Conservation (phyloP, 352 stramenopile genomes). For the Pythium sukuiense region DNA sequence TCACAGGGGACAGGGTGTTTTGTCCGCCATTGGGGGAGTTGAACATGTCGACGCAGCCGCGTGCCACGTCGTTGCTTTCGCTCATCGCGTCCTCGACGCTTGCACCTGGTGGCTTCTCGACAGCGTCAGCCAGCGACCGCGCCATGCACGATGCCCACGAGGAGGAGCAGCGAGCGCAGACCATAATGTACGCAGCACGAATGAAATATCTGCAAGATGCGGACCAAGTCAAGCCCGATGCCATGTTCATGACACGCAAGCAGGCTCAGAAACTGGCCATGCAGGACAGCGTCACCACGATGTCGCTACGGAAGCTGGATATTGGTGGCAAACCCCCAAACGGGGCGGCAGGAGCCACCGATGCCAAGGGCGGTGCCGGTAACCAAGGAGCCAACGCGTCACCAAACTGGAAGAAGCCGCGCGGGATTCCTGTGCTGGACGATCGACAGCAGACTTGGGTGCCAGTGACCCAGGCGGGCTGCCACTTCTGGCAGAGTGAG, state of each 20-base stretch:
- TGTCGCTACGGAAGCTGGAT: slow-evolving; percentile 53
- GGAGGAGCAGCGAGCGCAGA: slow-evolving; percentile 56
- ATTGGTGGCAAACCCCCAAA: slow-evolving; percentile 16
- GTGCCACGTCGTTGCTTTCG: slow-evolving; percentile 33
- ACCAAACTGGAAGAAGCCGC: slow-evolving; percentile 43
- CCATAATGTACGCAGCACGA: slow-evolving; percentile 77
- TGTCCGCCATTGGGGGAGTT: background rate
- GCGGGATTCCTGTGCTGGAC: slow-evolving; percentile 15
- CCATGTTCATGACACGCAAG: slow-evolving; percentile 76
- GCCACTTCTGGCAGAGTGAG: slow-evolving; percentile 74
- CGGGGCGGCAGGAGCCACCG: background rate
- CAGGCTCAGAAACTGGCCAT: slow-evolving; percentile 69
- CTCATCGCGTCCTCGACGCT: slow-evolving; percentile 36
- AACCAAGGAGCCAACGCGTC: background rate
- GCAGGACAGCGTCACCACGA: slow-evolving; percentile 35
- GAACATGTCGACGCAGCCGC: slow-evolving; percentile 22
- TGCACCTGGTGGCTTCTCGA: slow-evolving; percentile 21
- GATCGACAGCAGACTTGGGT: slow-evolving; percentile 52
- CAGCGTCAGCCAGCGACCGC: background rate
- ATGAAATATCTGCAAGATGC: slow-evolving; percentile 73
- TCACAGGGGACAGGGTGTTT: background rate
- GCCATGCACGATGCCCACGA: slow-evolving; percentile 16
- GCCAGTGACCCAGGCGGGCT: slow-evolving; percentile 64
- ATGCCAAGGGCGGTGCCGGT: slow-evolving; percentile 5
- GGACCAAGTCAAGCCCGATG: slow-evolving; percentile 48